phyloP scores from a whole-genome alignment of 805 yeast genomes.

The Saturnispora halmiae region DNA sequence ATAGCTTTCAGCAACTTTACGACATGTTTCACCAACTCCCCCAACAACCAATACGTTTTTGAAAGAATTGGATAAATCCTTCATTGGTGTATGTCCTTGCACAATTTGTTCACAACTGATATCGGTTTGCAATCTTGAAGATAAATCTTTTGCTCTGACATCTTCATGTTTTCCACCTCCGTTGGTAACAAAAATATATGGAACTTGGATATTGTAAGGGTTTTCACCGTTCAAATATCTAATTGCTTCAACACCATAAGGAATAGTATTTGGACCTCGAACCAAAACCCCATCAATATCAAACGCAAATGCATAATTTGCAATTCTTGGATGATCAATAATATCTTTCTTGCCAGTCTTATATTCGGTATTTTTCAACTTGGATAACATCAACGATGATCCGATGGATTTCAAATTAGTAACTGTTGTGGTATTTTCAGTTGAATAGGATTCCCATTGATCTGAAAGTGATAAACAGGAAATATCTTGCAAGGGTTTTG shows the following conservation, averaged over 20 bases:
- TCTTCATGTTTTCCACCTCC: constrained; percentile 86
- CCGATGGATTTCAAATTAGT: constrained; percentile 5
- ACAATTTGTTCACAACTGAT: constrained; percentile 73
- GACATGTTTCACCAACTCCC: constrained; percentile 77
- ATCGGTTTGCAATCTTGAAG: constrained; percentile 47
- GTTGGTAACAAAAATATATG: constrained; percentile 79
- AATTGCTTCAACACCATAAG: constrained; percentile 69
- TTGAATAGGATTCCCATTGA: constrained; percentile 43
- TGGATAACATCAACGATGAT: constrained; percentile 8
- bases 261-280: constrained; percentile 76
- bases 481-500: constrained; percentile 52
- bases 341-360: constrained; percentile 39
- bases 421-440: no score
- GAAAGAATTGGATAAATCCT: constrained; percentile 58
- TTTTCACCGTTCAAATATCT: constrained; percentile 68
- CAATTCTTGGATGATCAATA: constrained; percentile 63
- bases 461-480: constrained; percentile 62
- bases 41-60: constrained; percentile 80
- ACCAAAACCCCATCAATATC: constrained; percentile 90
- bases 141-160: constrained; percentile 63
- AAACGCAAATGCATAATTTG: constrained; percentile 82
- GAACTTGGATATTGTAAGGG: constrained; percentile 66
- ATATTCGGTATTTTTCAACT: background rate
- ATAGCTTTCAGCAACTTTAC: constrained; percentile 72
- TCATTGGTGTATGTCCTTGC: constrained; percentile 94